A percentile compares a stretch with the other conserved stretches of the same genome.
These are phyloP conservation scores for Pyrenochaeta sp. DNA, from an alignment of 2,329 filamentous ascomycete genomes.

Conservation along the genomic window DNA sequence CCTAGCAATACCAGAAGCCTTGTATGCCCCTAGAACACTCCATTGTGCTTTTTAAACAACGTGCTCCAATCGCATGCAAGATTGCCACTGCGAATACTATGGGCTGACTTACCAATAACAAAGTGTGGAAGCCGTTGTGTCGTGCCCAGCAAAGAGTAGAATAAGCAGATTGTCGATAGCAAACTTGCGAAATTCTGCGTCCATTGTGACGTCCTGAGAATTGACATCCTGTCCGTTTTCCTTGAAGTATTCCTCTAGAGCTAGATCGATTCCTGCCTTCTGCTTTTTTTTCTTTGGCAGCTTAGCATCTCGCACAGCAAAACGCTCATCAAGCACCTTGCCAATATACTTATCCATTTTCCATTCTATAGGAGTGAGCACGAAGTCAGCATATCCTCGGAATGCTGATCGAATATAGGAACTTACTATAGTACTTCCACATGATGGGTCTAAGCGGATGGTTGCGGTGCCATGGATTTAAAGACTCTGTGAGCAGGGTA, in stretches of 20 bases:
- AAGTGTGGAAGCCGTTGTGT: conserved; percentile 45
- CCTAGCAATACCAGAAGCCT: too few relatives aligned
- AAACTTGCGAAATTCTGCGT: conserved; percentile 28
- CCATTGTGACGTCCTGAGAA: conserved; percentile 22
- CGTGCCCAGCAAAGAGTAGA: conserved; percentile 46
- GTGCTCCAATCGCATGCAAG: too few relatives aligned
- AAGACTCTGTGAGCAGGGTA: conserved; percentile 12
- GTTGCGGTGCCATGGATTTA: conserved; percentile 47
- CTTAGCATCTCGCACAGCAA: conserved; percentile 37
- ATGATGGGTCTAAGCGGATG: conserved; percentile 49
- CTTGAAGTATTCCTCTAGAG: conserved; percentile 51
- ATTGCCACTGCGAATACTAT: too few relatives aligned
- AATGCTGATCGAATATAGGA: too few relatives aligned
- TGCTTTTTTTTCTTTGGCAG: conserved; percentile 29
- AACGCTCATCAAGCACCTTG: conserved; percentile 48
- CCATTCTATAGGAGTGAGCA: conserved; percentile 7
- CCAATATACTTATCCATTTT: conserved; percentile 51
- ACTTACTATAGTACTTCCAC: conserved; percentile 40
- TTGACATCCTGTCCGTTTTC: conserved; percentile 33
- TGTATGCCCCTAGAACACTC: too few relatives aligned
- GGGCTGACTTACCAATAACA: conserved; percentile 28
- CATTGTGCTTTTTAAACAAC: too few relatives aligned
- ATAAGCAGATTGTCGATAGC: conserved; percentile 35
- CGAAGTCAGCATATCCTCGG: too few relatives aligned
- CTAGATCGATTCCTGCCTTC: conserved; percentile 52